A percentile compares a stretch with the other conserved stretches of the same genome.
These are phyloP conservation scores for Neonectria sp. DNA, from an alignment of 2,329 filamentous ascomycete genomes.

Conservation along the genomic window DNA sequence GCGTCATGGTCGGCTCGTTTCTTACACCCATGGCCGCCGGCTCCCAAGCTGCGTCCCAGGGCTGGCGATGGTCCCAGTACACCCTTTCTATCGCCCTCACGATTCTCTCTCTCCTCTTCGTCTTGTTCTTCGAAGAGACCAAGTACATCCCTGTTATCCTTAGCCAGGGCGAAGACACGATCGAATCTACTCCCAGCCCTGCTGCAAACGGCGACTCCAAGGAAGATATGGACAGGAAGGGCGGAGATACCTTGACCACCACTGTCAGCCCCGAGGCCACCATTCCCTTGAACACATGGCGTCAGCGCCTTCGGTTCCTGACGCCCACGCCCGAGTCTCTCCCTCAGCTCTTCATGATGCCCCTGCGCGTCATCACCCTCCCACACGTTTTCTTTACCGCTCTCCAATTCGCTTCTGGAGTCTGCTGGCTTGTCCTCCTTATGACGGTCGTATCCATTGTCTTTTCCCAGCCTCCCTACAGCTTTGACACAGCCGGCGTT, in stretches of 20 bases:
- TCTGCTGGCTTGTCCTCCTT: constrained; percentile 42
- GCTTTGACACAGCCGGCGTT: constrained; percentile 44
- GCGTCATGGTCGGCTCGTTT: constrained; percentile 50
- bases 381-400: constrained; percentile 58
- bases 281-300: constrained; percentile 39
- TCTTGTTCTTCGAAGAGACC: constrained; percentile 48
- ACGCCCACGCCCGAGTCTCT: constrained; percentile 41
- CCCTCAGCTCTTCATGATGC: constrained; percentile 38
- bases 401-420: constrained; percentile 55
- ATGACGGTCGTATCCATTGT: constrained; percentile 52
- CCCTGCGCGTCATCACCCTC: constrained; percentile 45
- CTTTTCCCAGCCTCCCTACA: constrained; percentile 54
- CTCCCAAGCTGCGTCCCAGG: constrained; percentile 36
- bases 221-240: constrained; percentile 5
- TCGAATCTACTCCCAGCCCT: neutral
- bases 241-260: neutral
- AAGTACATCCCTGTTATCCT: constrained; percentile 45
- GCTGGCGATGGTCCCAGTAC: constrained; percentile 48
- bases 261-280: neutral
- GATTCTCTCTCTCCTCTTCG: constrained; percentile 41
- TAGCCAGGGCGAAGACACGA: constrained; percentile 8
- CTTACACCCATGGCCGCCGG: constrained; percentile 52
- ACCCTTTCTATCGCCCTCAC: constrained; percentile 43
- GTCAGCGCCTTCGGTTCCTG: constrained; percentile 35
- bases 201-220: neutral